Evolutionary conservation across 2,329 filamentous ascomycete genomes (phyloP).

Genomic region (Periconia macrospinosa): DNA sequence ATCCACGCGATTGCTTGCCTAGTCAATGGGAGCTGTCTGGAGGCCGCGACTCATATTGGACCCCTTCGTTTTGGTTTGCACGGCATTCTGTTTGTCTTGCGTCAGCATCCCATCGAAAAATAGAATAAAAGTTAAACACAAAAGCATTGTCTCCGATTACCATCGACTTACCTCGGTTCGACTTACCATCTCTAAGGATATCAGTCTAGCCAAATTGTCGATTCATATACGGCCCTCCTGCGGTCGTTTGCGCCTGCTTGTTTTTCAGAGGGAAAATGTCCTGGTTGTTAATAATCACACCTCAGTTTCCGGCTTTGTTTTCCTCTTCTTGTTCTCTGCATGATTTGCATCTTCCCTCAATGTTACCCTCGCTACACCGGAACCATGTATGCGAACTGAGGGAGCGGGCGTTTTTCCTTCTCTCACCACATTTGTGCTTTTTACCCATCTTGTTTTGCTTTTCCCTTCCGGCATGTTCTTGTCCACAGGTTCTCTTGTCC

Average conservation of each 20-base stretch:
- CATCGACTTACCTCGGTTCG: background rate
- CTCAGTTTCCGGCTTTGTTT: background rate
- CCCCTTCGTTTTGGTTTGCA: background rate
- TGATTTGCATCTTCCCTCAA: constrained; percentile 16
- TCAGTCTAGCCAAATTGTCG: background rate
- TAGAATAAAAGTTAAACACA: background rate
- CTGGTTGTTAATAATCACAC: constrained; percentile 3
- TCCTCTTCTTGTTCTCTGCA: background rate
- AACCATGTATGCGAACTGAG: constrained; percentile 11
- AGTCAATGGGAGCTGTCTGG: background rate
- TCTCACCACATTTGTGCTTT: background rate
- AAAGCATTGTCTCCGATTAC: background rate
- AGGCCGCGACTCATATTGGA: background rate
- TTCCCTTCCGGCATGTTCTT: background rate
- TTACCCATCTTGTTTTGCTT: background rate
- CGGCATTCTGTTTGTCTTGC: background rate
- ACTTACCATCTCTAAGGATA: background rate
- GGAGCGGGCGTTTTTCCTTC: constrained; percentile 13
- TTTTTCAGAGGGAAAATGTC: constrained; percentile 1
- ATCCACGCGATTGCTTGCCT: no score
- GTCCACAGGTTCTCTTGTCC: background rate
- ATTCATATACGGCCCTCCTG: constrained; percentile 1
- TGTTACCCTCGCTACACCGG: constrained; percentile 11
- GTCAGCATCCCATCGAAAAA: background rate
- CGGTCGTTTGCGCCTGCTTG: background rate